Base-by-base conservation (phyloP, 176 grass and related monocot species). In the Alopecurus myosuroides region DNA sequence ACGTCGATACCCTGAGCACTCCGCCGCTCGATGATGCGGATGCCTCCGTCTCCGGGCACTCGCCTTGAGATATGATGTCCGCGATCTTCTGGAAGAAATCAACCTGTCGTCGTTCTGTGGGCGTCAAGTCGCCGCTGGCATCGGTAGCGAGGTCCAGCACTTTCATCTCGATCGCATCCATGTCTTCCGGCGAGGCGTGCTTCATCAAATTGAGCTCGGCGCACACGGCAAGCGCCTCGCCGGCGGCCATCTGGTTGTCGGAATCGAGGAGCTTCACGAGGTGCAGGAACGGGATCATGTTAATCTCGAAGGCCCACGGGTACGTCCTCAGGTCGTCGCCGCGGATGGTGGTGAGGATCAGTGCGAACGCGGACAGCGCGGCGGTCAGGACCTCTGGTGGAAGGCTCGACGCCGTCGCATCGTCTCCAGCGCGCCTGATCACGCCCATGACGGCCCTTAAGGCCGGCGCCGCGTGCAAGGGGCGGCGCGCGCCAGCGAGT, bases 11-110 rank as follows among this genome's bases (percentile, higher is more conserved):
- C 87, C 5, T 65, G 13, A 84, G 68, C 13, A 48, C 0, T 4
- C 26, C 2, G 4, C 28, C 40, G 66, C 34, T 10, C 34, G 53
- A 53, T 44, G 55, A 53, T 26, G 1, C 7, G 7, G 56, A 1
- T 22, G 20, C 11, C n/a, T 74, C 42, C 26, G 15, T 48, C 25
- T 0, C 0, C 4, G 81, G 76, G 18, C 18, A 15, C 55, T 71
- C 44, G 53, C 14, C 86, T 49, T 36, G 33, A 4, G 62, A 57
- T 33, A 88, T 1, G 67, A 74, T 74, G 13, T 77, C 44, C 0
- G 12, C 28, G 52, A 88, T 53, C 76, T 30, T 34, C 76, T n/a
- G 13, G 87, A 88, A 88, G 11, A 84, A 37, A 26, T 73, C 70
- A 11, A 15, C 23, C 56, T 30, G 73, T 18, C 29, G 29, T 37